These are phyloP conservation scores for Verticillium klebahnii DNA, from an alignment of 2,329 filamentous ascomycete genomes.

Conservation along the genomic window DNA sequence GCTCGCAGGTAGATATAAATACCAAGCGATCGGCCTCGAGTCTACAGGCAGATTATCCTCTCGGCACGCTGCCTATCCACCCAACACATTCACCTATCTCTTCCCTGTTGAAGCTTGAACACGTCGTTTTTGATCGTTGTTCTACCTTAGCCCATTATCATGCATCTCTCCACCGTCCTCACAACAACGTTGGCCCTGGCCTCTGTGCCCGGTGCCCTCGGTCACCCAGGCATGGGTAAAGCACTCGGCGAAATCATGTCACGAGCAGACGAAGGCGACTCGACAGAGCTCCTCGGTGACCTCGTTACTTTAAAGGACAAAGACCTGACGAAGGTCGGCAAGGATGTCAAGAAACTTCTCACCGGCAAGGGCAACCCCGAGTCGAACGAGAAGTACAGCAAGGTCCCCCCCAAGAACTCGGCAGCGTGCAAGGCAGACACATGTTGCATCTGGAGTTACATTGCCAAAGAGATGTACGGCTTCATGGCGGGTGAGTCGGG, in stretches of 20 bases:
- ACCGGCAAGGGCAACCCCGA: constrained; percentile 12
- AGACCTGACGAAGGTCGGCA: constrained; percentile 12
- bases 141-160: neutral
- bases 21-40: neutral
- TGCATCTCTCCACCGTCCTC: constrained; percentile 11
- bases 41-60: neutral
- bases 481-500: constrained; percentile 31
- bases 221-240: constrained; percentile 13
- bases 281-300: constrained; percentile 15
- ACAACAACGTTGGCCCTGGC: constrained; percentile 10
- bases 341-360: constrained; percentile 13
- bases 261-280: constrained; percentile 9
- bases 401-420: constrained; percentile 18
- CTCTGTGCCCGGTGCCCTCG: constrained; percentile 9
- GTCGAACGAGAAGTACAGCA: constrained; percentile 16
- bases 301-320: constrained; percentile 11
- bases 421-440: constrained; percentile 30
- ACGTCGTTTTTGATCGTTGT: too few relatives aligned
- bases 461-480: constrained; percentile 32
- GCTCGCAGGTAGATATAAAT: neutral
- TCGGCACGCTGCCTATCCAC: too few relatives aligned
- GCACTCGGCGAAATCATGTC: constrained; percentile 12
- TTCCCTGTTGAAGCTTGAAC: neutral
- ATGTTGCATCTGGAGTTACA: constrained; percentile 40
- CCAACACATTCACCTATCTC: too few relatives aligned